Percentiles rank a stretch among this genome's conserved stretches.
phyloP scores from a whole-genome alignment of 345 rosid genomes.

The Populus tremula region DNA sequence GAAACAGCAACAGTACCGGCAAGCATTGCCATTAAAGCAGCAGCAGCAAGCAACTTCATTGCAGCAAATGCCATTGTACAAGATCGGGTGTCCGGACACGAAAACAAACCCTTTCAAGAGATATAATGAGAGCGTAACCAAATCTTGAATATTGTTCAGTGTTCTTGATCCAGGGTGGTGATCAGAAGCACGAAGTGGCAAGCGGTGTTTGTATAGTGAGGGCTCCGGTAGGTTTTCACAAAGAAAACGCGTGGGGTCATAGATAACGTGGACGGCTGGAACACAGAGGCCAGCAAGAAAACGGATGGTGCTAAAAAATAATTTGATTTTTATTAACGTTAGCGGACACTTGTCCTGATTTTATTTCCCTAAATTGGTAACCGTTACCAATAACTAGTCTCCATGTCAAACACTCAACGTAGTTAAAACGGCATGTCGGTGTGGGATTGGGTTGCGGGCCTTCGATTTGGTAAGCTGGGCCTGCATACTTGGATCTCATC shows the following conservation, averaged over 20 bases:
- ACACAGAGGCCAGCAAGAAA: conserved; percentile 1
- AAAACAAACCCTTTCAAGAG: neutral
- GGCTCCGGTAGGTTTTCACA: neutral
- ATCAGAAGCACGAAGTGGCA: neutral
- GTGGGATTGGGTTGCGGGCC: no score
- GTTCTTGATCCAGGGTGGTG: neutral
- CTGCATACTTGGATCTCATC: no score
- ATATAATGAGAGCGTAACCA: neutral
- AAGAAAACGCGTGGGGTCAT: conserved; percentile 3
- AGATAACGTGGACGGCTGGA: conserved; percentile 20
- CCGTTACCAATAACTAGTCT: no score
- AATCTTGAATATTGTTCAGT: neutral
- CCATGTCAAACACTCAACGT: no score
- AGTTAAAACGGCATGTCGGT: no score
- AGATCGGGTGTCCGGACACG: neutral
- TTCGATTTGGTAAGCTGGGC: no score
- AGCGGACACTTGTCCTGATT: neutral
- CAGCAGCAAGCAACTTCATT: conserved; percentile 1
- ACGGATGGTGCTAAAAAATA: neutral
- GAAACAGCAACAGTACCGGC: neutral
- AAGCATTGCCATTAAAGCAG: neutral
- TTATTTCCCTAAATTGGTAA: no score
- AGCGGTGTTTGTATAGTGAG: neutral
- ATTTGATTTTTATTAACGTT: no score
- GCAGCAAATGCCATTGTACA: conserved; percentile 3